Base-by-base conservation (phyloP, 2,329 filamentous ascomycete genomes). In the Talaromyces sp. region DNA sequence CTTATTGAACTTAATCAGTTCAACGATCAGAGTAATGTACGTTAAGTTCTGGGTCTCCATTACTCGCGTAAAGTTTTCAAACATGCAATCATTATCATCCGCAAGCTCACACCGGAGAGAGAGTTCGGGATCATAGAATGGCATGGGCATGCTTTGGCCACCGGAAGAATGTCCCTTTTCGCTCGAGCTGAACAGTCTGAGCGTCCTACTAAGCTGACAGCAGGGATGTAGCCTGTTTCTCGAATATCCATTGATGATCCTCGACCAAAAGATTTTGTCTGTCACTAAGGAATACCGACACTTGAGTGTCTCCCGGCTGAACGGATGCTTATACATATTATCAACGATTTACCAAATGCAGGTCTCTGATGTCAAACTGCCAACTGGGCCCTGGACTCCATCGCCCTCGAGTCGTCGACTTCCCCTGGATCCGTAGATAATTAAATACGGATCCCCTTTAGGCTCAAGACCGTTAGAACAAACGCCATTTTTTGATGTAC, bases 171-270 rank as follows among this genome's bases (percentile, higher is more conserved):
- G 17, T 48, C 45, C 45, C n/a, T 35, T 48, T 48, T 48, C n/a
- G 45, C 15, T 33, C 45, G 13, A 13, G 45, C n/a, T 48, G n/a
- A 28, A 19, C 45, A 48, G 45, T 48, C 45, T 35, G 45, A 48
- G 28, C 45, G 45, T 25, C 28, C 4, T 35, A 28, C 33, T 25
- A 48, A 33, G 25, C n/a, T 73, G 33, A 2, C n/a, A 48, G 13
- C 45, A 48, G 45, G 45, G 45, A 31, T 33, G n/a, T 33, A 33
- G 28, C 45, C 5, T 17, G 28, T 48, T 35, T 13, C 45, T 21
- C 15, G 25, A 25, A 17, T 46, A 22, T 48, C 28, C 45, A 48
- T 31, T 46, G 45, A 48, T 48, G 2, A 21, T 48, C n/a, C 28
- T 28, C 2, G 9, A 28, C 7, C 25, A n/a, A n/a, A n/a, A n/a